Evolutionary conservation across 1,284 basidiomycete genomes (phyloP).

Genomic region (Laetiporus sulphureus): DNA sequence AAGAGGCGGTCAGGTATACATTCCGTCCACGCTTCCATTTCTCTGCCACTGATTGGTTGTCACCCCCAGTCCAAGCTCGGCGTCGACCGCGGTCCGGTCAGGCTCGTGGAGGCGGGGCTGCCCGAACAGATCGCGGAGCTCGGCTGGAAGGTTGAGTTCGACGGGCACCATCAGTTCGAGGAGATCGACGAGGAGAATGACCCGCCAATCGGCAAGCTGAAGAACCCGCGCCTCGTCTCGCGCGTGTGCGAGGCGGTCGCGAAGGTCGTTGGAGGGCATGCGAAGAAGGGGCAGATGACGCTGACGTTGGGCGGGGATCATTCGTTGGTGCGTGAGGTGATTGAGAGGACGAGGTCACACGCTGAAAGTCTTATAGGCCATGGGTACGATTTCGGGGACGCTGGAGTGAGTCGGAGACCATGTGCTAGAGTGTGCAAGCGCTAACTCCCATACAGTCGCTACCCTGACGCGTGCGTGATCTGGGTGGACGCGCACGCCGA

Average conservation of each 20-base stretch:
- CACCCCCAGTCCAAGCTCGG: constrained; percentile 62
- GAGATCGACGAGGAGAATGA: constrained; percentile 64
- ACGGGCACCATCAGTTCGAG: constrained; percentile 86
- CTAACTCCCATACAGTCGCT: constrained; percentile 35
- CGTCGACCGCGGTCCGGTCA: constrained; percentile 89
- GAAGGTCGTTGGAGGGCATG: constrained; percentile 69
- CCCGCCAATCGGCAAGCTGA: constrained; percentile 82
- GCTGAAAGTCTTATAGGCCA: constrained; percentile 46
- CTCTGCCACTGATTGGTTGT: constrained; percentile 6
- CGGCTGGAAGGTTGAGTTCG: constrained; percentile 87
- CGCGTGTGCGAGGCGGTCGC: constrained; percentile 81
- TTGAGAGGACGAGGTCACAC: neutral
- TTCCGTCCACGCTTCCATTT: neutral
- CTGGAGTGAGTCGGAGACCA: constrained; percentile 43
- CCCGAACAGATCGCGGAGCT: constrained; percentile 70
- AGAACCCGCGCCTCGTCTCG: constrained; percentile 83
- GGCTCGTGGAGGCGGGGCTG: constrained; percentile 82
- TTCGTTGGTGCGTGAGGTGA: constrained; percentile 53
- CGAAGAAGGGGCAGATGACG: constrained; percentile 74
- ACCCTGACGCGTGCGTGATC: constrained; percentile 78
- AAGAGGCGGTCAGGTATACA: constrained; percentile 49
- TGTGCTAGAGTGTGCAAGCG: neutral
- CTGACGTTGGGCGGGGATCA: constrained; percentile 97
- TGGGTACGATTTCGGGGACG: constrained; percentile 88
- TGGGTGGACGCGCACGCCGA: constrained; percentile 96